These are phyloP conservation scores for Trichoderma guizhouense DNA, from an alignment of 2,329 filamentous ascomycete species.

Conservation along the genomic window DNA sequence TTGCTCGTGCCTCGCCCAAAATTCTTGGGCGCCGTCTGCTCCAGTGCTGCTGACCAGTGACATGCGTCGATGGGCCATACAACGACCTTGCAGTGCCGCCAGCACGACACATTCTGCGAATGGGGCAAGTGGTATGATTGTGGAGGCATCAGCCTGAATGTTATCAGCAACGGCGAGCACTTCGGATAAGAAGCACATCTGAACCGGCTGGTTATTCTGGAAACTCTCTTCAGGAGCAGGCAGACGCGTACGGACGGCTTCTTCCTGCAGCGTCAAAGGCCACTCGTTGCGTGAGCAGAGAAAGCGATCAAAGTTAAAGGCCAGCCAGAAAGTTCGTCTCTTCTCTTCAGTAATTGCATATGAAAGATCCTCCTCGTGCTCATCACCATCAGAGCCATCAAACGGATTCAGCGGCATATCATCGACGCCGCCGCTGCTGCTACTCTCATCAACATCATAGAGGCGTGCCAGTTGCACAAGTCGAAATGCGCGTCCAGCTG, in stretches of 20 bases:
- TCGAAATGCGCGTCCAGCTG: not conserved
- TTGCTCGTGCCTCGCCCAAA: not conserved
- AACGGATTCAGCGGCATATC: not conserved
- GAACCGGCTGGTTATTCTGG: not conserved
- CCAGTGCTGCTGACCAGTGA: not conserved
- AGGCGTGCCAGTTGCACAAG: not conserved
- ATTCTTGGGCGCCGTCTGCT: not conserved
- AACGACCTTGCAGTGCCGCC: not conserved
- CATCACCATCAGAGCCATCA: not conserved
- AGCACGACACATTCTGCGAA: not conserved
- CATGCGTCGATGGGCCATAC: not conserved
- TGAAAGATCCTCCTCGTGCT: not conserved
- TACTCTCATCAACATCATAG: not conserved
- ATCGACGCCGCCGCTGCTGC: not conserved
- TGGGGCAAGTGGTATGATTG: not conserved
- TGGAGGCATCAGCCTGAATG: not conserved
- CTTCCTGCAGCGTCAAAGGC: not conserved
- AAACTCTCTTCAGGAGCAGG: not conserved
- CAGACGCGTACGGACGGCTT: not conserved
- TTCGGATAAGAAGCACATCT: not conserved
- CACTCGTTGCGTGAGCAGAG: not conserved
- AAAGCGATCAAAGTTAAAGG: not conserved
- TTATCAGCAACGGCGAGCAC: not conserved
- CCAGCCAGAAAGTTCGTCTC: not conserved
- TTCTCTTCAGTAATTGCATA: not conserved